phyloP scores from a whole-genome alignment of 2,329 filamentous ascomycete species.

The Microdochium bolleyi region DNA sequence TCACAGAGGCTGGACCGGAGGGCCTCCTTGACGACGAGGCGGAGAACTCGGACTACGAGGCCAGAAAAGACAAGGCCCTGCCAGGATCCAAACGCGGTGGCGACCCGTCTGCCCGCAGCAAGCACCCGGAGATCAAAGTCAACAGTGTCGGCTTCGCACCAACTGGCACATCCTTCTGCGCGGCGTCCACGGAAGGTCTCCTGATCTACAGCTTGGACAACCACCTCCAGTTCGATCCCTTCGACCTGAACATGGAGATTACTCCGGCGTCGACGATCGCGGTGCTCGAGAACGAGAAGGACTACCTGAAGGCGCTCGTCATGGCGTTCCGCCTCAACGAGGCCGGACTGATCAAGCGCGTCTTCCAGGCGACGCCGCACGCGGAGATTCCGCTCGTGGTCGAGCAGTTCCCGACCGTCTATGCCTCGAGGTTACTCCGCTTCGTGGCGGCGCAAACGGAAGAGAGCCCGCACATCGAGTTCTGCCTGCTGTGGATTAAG shows the following conservation, averaged over 20 bases:
- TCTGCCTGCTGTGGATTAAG: constrained; percentile 90
- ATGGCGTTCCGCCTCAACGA: constrained; percentile 98
- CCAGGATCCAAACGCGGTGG: constrained; percentile 79
- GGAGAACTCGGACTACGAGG: constrained; percentile 82
- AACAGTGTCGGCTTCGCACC: constrained; percentile 81
- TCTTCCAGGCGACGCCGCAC: constrained; percentile 78
- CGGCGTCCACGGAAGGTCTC: constrained; percentile 87
- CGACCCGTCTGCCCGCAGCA: constrained; percentile 72
- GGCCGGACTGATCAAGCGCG: constrained; percentile 67
- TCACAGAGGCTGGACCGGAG: constrained; percentile 83
- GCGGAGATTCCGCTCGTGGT: constrained; percentile 71
- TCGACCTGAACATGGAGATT: constrained; percentile 89
- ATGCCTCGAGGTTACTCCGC: constrained; percentile 75
- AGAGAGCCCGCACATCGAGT: constrained; percentile 86
- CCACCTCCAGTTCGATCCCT: constrained; percentile 82
- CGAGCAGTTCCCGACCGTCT: constrained; percentile 71
- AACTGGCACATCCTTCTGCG: constrained; percentile 84
- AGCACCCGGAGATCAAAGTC: constrained; percentile 75
- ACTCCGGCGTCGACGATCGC: constrained; percentile 78
- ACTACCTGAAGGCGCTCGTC: constrained; percentile 85
- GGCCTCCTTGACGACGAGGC: constrained; percentile 82
- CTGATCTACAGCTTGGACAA: constrained; percentile 89
- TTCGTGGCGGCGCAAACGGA: constrained; percentile 86
- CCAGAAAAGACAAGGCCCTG: constrained; percentile 68
- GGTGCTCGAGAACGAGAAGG: constrained; percentile 57